Evolutionary conservation across 1,139 yeast species (phyloP).

Genomic region (Candida sanyaensis): DNA sequence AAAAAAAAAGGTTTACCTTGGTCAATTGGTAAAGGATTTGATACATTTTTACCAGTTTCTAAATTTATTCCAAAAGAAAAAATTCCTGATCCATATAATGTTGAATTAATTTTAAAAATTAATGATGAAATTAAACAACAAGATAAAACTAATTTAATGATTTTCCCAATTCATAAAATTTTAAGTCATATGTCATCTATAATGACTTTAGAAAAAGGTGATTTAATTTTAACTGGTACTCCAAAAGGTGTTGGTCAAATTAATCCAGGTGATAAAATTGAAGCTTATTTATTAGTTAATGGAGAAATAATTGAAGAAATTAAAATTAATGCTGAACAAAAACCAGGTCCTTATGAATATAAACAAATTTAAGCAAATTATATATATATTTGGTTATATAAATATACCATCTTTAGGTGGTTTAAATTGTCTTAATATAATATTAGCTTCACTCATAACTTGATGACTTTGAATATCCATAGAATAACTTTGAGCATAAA

Average conservation of each 20-base stretch:
- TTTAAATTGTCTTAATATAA: conserved; percentile 69
- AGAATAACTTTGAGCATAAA: conserved; percentile 86
- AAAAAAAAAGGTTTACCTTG: conserved; percentile 94
- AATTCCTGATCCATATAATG: conserved; percentile 76
- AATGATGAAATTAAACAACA: conserved; percentile 73
- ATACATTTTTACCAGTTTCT: conserved; percentile 88
- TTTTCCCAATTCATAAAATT: conserved; percentile 82
- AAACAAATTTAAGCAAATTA: no score
- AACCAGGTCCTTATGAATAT: conserved; percentile 80
- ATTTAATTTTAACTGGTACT: conserved; percentile 89
- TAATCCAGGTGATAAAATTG: conserved; percentile 73
- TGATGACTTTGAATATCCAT: conserved; percentile 79
- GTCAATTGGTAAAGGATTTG: conserved; percentile 96
- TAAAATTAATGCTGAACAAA: conserved; percentile 56
- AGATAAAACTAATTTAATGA: conserved; percentile 83
- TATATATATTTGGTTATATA: no score
- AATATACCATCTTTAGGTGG: conserved; percentile 57
- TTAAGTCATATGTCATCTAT: conserved; percentile 79
- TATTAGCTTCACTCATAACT: conserved; percentile 75
- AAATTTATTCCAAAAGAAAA: conserved; percentile 62
- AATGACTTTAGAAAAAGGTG: conserved; percentile 91
- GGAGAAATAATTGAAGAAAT: conserved; percentile 58
- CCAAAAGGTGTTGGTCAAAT: conserved; percentile 96
- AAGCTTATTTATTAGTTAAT: conserved; percentile 59
- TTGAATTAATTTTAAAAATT: conserved; percentile 62